Conservation (phyloP, 192 early-diverging fungal species). For the Backusella westeae region DNA sequence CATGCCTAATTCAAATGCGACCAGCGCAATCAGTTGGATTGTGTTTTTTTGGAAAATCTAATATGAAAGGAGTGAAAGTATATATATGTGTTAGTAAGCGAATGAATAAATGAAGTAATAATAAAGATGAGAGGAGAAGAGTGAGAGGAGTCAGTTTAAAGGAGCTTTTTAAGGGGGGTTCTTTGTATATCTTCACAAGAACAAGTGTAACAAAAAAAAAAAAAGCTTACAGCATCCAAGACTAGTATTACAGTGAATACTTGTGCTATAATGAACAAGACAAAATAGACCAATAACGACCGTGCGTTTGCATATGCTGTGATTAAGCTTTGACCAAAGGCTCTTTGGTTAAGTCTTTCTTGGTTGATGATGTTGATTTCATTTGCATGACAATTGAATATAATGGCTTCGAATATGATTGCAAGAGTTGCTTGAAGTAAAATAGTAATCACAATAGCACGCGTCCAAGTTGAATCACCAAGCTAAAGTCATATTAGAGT, state of each 20-base stretch:
- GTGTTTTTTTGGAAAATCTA: slow-evolving; percentile 89
- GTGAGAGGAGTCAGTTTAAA: background rate
- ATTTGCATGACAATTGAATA: slow-evolving; percentile 28
- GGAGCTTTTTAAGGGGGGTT: background rate
- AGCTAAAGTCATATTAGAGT: slow-evolving; percentile 21
- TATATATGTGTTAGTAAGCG: background rate
- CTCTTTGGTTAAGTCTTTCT: slow-evolving; percentile 29
- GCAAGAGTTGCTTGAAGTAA: slow-evolving; percentile 30
- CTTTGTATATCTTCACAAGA: background rate
- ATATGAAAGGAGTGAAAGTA: background rate
- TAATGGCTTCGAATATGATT: slow-evolving; percentile 37
- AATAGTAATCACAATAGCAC: slow-evolving; percentile 31
- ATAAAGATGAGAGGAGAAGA: background rate
- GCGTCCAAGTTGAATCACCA: slow-evolving; percentile 41
- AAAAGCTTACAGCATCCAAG: slow-evolving; percentile 70
- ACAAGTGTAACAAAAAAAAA: background rate
- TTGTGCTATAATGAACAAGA: slow-evolving; percentile 86
- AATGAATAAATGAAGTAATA: background rate
- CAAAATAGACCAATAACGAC: slow-evolving; percentile 75
- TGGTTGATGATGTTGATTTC: slow-evolving; percentile 27
- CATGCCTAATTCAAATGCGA: slow-evolving; percentile 63
- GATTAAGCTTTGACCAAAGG: slow-evolving; percentile 12
- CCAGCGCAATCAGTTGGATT: slow-evolving; percentile 83
- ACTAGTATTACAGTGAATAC: slow-evolving; percentile 79
- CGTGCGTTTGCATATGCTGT: slow-evolving; percentile 43